phyloP scores from a whole-genome alignment of 345 rosid genomes.

The Syzygium grande region DNA sequence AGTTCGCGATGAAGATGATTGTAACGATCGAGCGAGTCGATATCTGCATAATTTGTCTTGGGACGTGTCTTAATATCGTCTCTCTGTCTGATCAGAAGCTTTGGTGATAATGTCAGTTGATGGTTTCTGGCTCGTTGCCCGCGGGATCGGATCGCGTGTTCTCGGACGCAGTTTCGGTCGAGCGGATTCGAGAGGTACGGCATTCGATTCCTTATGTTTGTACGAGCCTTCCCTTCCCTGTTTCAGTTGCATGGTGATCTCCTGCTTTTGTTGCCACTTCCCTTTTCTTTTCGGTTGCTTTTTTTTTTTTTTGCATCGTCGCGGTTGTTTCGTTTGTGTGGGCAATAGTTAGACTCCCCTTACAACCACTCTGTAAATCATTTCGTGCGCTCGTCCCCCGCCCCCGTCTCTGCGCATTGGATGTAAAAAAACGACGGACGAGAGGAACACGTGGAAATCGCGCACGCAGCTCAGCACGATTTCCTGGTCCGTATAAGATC shows the following conservation, averaged over 20 bases:
- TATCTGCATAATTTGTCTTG: not conserved
- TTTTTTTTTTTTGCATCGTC: not conserved
- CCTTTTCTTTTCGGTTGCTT: too few relatives aligned
- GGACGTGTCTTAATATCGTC: not conserved
- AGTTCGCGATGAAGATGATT: not conserved
- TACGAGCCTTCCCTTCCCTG: not conserved
- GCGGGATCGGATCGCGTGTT: not conserved
- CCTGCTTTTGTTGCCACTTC: not conserved
- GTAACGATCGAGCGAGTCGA: not conserved
- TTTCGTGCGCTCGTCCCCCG: not conserved
- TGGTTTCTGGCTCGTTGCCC: not conserved
- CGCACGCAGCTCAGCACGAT: not conserved
- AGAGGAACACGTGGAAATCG: not conserved
- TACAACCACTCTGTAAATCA: not conserved
- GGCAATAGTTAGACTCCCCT: not conserved
- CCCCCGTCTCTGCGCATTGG: not conserved
- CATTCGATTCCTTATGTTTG: not conserved
- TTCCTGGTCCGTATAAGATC: not conserved
- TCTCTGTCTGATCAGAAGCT: not conserved
- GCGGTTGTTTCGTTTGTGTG: not conserved
- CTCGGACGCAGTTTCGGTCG: not conserved
- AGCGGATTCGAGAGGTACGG: not conserved
- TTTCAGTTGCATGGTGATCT: not conserved
- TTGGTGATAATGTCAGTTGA: not conserved
- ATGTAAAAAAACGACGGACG: fast-evolving